Conservation (phyloP, 176 grass and related monocot species). For the Bolboschoenus planiculmis region DNA sequence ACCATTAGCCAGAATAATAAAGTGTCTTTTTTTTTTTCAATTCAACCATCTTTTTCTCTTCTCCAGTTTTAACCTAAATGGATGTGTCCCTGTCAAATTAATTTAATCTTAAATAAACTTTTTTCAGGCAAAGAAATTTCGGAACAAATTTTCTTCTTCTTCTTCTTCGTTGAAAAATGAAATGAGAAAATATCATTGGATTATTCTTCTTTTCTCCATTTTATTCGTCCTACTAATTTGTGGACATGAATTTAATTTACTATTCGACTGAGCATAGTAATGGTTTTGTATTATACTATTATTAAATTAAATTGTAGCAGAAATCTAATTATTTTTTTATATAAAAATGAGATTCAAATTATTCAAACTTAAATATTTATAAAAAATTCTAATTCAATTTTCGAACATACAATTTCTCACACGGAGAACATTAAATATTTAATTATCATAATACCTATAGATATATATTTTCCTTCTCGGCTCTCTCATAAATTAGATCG, state of each 20-base stretch:
- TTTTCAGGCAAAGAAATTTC: not conserved
- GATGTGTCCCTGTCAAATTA: not conserved
- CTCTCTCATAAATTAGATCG: too few relatives aligned
- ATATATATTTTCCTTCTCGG: too few relatives aligned
- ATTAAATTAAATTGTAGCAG: not conserved
- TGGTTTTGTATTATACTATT: not conserved
- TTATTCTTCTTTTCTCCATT: not conserved
- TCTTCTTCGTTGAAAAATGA: not conserved
- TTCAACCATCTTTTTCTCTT: not conserved
- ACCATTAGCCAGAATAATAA: conserved; percentile 16
- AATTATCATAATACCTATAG: too few relatives aligned
- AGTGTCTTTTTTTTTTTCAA: not conserved
- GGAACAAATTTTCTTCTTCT: not conserved
- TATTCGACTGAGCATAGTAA: not conserved
- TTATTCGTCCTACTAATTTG: not conserved
- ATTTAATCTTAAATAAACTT: not conserved
- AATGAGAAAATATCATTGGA: not conserved
- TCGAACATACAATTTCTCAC: too few relatives aligned
- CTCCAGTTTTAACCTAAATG: not conserved
- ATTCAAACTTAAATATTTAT: too few relatives aligned
- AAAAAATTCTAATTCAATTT: too few relatives aligned
- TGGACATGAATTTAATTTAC: not conserved
- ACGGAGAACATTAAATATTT: not conserved
- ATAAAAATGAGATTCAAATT: too few relatives aligned
- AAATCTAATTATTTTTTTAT: not conserved